Conservation (phyloP, 176 grass and related monocot species). For the Panicum miliaceum region DNA sequence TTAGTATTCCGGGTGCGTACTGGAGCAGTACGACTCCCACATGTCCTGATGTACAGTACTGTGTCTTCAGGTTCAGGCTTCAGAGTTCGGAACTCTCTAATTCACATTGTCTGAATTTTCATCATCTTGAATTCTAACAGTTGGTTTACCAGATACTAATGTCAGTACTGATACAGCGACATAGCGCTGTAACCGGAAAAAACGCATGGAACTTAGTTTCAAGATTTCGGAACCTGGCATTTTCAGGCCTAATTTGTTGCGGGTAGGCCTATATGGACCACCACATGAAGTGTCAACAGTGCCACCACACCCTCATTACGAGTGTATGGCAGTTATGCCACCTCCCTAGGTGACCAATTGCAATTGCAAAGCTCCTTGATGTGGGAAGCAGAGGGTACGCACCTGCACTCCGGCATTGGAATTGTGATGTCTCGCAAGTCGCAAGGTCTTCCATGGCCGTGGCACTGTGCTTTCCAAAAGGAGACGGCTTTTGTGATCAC, state of each 20-base stretch:
- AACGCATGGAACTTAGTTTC: background rate
- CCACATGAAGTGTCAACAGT: background rate
- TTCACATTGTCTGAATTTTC: background rate
- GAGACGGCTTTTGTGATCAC: slow-evolving; percentile 9
- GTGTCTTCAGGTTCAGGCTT: background rate
- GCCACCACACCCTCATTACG: background rate
- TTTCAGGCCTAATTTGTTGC: slow-evolving; percentile 19
- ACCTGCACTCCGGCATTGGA: slow-evolving; percentile 10
- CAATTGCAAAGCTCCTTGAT: background rate
- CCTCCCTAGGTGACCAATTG: slow-evolving; percentile 16
- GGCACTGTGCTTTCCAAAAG: slow-evolving; percentile 5
- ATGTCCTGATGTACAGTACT: background rate
- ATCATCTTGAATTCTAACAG: background rate
- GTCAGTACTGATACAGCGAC: background rate
- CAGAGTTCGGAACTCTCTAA: background rate
- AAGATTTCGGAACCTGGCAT: background rate
- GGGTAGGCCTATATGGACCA: slow-evolving; percentile 28
- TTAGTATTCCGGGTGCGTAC: background rate
- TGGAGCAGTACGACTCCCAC: background rate
- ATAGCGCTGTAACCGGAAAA: background rate
- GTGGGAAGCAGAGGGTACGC: background rate
- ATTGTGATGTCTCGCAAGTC: slow-evolving; percentile 28
- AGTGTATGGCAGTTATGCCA: slow-evolving; percentile 19
- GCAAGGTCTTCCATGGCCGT: slow-evolving; percentile 3
- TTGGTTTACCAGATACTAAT: background rate